These are phyloP conservation scores for Cryomyces minteri DNA, from an alignment of 495 filamentous ascomycete species.

Conservation along the genomic window DNA sequence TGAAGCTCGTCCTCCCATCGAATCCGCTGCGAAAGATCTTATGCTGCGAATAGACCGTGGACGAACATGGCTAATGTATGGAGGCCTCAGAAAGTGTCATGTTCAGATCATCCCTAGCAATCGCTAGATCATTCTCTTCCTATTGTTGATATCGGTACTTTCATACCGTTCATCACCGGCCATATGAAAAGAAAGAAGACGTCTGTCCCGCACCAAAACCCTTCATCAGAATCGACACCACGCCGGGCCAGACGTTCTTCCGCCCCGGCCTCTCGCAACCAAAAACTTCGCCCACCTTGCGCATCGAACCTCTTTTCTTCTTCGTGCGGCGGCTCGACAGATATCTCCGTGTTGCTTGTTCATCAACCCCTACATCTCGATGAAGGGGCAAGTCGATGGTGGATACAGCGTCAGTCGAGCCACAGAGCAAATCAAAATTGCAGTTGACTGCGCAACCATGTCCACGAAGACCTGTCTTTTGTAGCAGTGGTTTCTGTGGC, in stretches of 20 bases:
- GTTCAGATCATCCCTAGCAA: constrained; percentile 32
- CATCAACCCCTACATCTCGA: constrained; percentile 26
- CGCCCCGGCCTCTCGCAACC: background rate
- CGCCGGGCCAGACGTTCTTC: no score
- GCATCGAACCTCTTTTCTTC: constrained; percentile 18
- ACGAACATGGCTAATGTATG: background rate
- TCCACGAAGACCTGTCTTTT: no score
- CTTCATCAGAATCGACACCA: constrained; percentile 8
- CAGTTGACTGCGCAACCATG: constrained; percentile 9
- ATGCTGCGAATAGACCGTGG: no score
- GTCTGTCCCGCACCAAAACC: constrained; percentile 8
- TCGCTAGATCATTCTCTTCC: constrained; percentile 38
- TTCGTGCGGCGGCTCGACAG: constrained; percentile 43
- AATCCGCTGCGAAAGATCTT: no score
- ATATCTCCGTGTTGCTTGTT: constrained; percentile 35
- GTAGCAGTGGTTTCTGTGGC: no score
- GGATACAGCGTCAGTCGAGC: constrained; percentile 35
- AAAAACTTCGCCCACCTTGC: background rate
- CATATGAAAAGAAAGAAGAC: constrained; percentile 13
- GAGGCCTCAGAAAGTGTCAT: constrained; percentile 27
- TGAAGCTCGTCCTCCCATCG: no score
- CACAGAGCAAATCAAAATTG: constrained; percentile 41
- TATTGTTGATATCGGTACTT: constrained; percentile 31
- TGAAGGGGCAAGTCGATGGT: constrained; percentile 13
- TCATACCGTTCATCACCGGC: constrained; percentile 33